Conservation (phyloP, 108 stramenopile genomes). For the Pseudonitzschia delicatissima region DNA sequence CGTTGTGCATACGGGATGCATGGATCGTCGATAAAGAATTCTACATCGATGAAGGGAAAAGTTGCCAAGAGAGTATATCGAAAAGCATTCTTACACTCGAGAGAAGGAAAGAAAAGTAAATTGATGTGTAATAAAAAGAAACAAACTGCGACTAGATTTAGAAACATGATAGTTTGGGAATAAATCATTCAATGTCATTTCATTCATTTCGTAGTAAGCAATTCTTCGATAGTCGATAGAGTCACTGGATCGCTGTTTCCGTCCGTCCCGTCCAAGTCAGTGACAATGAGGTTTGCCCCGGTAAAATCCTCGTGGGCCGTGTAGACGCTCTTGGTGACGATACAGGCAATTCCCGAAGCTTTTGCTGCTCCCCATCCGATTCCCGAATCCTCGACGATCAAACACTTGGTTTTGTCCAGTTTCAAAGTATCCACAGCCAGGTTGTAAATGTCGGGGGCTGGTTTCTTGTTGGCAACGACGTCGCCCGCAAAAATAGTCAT, state of each 20-base stretch:
- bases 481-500: slow-evolving; percentile 93
- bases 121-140: too few species aligned
- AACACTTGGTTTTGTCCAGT: slow-evolving; percentile 74
- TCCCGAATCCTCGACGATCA: slow-evolving; percentile 90
- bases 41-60: too few species aligned
- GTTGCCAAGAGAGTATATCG: too few species aligned
- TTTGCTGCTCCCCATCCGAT: slow-evolving; percentile 91
- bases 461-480: slow-evolving; percentile 89
- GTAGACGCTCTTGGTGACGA: slow-evolving; percentile 87
- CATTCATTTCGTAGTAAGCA: slow-evolving; percentile 27
- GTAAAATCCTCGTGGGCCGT: slow-evolving; percentile 87
- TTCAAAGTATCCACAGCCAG: slow-evolving; percentile 88
- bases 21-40: not conserved
- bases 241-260: slow-evolving; percentile 57
- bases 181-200: too few species aligned
- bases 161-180: too few species aligned
- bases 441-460: slow-evolving; percentile 90
- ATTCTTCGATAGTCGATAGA: slow-evolving; percentile 51
- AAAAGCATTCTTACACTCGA: too few species aligned
- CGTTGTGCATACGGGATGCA: not conserved
- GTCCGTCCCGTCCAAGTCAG: slow-evolving; percentile 63
- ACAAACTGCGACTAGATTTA: too few species aligned
- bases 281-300: slow-evolving; percentile 78
- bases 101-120: too few species aligned
- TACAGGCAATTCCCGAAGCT: slow-evolving; percentile 75